Conservation (phyloP, 202 grass and related monocot species). For the Hordeum pubiflorum region DNA sequence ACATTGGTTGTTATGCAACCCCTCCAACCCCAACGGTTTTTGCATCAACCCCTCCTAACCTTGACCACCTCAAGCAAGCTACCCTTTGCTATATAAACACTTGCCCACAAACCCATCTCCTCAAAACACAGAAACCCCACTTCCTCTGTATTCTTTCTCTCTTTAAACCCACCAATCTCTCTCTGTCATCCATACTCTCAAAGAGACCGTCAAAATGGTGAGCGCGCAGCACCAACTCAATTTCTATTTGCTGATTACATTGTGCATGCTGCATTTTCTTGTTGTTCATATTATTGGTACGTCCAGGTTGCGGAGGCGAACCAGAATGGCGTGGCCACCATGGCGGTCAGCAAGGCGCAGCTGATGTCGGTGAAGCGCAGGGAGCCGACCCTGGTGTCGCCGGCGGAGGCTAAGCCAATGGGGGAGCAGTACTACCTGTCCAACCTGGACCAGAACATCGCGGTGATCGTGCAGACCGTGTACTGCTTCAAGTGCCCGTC, state of each 20-base stretch:
- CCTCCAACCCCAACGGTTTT: slow-evolving; percentile 43
- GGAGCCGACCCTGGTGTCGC: slow-evolving; percentile 41
- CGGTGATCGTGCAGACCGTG: slow-evolving; percentile 72
- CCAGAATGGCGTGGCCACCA: slow-evolving; percentile 1
- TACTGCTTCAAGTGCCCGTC: slow-evolving; percentile 58
- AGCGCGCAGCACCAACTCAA: not conserved
- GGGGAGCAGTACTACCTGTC: slow-evolving; percentile 72
- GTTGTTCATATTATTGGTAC: not conserved
- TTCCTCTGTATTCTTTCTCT: not conserved
- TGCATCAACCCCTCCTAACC: not conserved
- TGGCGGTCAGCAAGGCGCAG: not conserved
- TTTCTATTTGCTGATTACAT: not conserved
- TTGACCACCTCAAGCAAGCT: not conserved
- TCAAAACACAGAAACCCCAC: not conserved
- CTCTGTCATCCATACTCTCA: not conserved
- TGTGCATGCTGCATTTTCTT: not conserved
- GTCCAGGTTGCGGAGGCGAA: slow-evolving; percentile 28
- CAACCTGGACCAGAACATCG: slow-evolving; percentile 93
- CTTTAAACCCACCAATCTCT: not conserved
- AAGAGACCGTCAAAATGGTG: slow-evolving; percentile 23
- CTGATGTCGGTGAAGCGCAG: slow-evolving; percentile 44
- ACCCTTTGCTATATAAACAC: not conserved
- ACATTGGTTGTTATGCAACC: slow-evolving; percentile 37
- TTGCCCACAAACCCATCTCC: not conserved
- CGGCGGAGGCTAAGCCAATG: slow-evolving; percentile 44